phyloP scores from a whole-genome alignment of 208 protist genomes.

The Tritrichomonas foetus region DNA sequence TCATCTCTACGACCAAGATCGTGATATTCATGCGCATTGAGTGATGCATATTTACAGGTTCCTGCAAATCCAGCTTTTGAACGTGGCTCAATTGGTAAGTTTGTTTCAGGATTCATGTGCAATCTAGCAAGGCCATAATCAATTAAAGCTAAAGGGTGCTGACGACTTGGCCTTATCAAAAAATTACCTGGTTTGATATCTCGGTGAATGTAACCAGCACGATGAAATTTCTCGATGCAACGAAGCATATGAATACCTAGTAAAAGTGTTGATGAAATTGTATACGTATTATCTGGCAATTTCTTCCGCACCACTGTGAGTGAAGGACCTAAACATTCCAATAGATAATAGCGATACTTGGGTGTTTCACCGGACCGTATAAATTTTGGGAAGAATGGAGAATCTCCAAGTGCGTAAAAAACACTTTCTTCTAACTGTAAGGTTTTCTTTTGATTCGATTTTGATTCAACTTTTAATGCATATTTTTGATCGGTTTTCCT shows the following conservation, averaged over 20 bases:
- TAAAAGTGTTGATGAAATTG: background rate
- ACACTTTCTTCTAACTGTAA: background rate
- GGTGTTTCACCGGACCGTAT: background rate
- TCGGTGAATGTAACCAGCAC: background rate
- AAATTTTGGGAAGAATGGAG: slow-evolving; percentile 9
- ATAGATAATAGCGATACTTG: background rate
- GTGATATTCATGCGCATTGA: slow-evolving; percentile 97
- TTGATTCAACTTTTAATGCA: slow-evolving; percentile 27
- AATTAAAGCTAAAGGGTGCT: background rate
- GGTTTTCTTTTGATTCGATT: background rate
- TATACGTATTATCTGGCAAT: background rate
- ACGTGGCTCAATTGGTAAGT: slow-evolving; percentile 95
- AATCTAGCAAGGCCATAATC: background rate
- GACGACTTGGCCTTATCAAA: background rate
- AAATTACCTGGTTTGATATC: slow-evolving; percentile 31
- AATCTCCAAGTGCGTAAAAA: background rate
- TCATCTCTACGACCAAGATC: slow-evolving; percentile 68
- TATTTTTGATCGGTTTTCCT: background rate
- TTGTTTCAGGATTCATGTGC: slow-evolving; percentile 77
- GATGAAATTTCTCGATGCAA: background rate
- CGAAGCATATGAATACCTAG: background rate
- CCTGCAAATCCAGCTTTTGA: slow-evolving; percentile 96
- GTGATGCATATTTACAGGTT: slow-evolving; percentile 93
- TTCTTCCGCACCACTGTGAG: background rate
- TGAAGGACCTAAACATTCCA: background rate